These are phyloP conservation scores for Teratosphaeria zuluensis DNA, from an alignment of 2,329 filamentous ascomycete species.

Conservation along the genomic window DNA sequence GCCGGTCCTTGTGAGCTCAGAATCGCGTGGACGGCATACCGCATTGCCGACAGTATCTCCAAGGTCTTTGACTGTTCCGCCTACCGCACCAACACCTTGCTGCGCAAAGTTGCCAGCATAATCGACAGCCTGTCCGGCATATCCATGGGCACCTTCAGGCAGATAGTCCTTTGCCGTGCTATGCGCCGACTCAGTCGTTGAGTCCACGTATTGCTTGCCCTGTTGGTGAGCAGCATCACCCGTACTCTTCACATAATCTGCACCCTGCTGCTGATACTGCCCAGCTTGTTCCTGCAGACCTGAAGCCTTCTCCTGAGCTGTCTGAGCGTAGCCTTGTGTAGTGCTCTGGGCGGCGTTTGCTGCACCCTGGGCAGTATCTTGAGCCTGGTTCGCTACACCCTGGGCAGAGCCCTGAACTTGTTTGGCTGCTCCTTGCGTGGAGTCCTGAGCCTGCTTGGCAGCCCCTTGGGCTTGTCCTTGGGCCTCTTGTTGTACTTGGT, in stretches of 20 bases:
- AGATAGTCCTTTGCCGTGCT: conserved; percentile 3
- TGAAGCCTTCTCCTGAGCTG: conserved; percentile 2
- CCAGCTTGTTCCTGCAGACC: conserved; percentile 6
- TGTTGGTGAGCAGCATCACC: conserved; percentile 5
- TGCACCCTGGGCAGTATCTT: neutral
- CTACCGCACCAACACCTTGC: conserved; percentile 6
- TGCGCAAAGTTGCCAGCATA: conserved; percentile 6
- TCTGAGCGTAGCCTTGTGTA: neutral
- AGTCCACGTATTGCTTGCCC: conserved; percentile 5
- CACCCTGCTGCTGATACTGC: conserved; percentile 7
- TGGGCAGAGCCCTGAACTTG: neutral
- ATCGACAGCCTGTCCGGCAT: conserved; percentile 6
- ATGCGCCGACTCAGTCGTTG: conserved; percentile 2
- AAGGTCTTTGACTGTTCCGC: conserved; percentile 7
- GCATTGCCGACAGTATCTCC: conserved; percentile 9
- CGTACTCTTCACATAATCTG: conserved; percentile 5
- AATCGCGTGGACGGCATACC: neutral
- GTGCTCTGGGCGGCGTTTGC: neutral
- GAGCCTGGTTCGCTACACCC: neutral
- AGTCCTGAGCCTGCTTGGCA: neutral
- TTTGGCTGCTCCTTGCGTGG: neutral
- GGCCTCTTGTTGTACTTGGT: conserved; percentile 3
- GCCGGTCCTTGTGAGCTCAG: neutral
- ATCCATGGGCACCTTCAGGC: conserved; percentile 6
- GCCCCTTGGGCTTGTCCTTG: conserved; percentile 4